These are phyloP conservation scores for Debaryomyces tyrocola DNA, from an alignment of 805 yeast species.

Conservation along the genomic window DNA sequence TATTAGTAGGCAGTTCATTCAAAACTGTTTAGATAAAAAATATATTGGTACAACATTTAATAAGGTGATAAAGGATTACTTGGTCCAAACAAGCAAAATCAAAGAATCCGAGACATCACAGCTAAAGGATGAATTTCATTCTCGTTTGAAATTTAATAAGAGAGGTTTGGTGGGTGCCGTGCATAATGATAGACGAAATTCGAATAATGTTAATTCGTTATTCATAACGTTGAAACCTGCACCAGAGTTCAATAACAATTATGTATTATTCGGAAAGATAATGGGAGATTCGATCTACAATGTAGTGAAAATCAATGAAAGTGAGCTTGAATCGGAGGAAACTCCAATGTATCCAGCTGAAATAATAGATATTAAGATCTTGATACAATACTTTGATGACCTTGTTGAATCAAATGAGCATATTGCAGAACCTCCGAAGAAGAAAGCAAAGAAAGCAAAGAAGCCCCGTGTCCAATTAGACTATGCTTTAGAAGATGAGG, in stretches of 20 bases:
- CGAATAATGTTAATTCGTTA: conserved; percentile 27
- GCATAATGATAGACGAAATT: conserved; percentile 21
- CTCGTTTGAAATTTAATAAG: conserved; percentile 48
- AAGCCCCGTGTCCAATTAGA: conserved; percentile 31
- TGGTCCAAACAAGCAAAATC: conserved; percentile 9
- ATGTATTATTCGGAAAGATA: conserved; percentile 57
- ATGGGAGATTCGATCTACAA: conserved; percentile 57
- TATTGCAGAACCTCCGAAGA: conserved; percentile 11
- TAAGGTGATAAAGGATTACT: conserved; percentile 31
- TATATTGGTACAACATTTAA: conserved; percentile 45
- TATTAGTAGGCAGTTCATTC: conserved; percentile 48
- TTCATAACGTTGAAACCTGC: conserved; percentile 50
- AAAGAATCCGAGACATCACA: conserved; percentile 6
- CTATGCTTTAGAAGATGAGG: conserved; percentile 41
- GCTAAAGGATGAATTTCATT: conserved; percentile 45
- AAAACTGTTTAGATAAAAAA: conserved; percentile 43
- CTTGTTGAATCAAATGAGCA: conserved; percentile 14
- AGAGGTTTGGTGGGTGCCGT: conserved; percentile 60
- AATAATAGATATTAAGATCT: conserved; percentile 41
- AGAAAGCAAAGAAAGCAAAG: conserved; percentile 19
- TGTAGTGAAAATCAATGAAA: conserved; percentile 48
- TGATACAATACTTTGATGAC: conserved; percentile 51
- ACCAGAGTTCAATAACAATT: conserved; percentile 41
- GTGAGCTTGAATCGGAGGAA: conserved; percentile 41
- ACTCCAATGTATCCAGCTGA: conserved; percentile 53